A percentile compares a stretch with the other conserved stretches of the same genome.
Conservation (phyloP, 352 stramenopile genomes). For the Aphanomyces euteiches region DNA sequence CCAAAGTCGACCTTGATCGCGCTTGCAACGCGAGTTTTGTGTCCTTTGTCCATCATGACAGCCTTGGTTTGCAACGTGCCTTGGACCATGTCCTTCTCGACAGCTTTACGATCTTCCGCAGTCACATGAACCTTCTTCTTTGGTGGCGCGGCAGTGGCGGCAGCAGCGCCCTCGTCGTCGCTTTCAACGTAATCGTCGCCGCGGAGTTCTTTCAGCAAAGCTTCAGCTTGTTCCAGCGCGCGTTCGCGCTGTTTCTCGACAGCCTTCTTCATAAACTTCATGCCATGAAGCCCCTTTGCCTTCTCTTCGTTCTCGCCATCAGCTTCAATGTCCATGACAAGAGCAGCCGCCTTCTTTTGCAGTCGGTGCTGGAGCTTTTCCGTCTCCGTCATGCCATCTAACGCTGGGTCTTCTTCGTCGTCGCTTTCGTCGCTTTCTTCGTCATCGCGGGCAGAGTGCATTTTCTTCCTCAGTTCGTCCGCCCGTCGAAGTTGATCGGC, state of each 20-base stretch:
- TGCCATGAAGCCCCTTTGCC: constrained; percentile 87
- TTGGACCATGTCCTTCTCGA: constrained; percentile 51
- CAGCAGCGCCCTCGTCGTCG: constrained; percentile 41
- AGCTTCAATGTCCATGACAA: constrained; percentile 75
- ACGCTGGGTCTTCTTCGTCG: constrained; percentile 47
- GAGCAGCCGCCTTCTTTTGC: constrained; percentile 61
- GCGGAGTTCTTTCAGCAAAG: constrained; percentile 89
- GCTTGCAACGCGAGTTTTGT: constrained; percentile 58
- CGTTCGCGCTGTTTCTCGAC: constrained; percentile 92
- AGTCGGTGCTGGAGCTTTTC: constrained; percentile 59
- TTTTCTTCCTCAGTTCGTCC: constrained; percentile 93
- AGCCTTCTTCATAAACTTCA: constrained; percentile 99
- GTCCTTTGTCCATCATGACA: constrained; percentile 69
- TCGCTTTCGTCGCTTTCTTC: constrained; percentile 51
- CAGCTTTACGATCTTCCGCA: constrained; percentile 47
- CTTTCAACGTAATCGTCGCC: constrained; percentile 68
- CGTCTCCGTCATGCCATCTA: constrained; percentile 43
- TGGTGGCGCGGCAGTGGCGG: constrained; percentile 29
- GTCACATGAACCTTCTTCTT: constrained; percentile 51
- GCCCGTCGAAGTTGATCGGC: constrained; percentile 84
- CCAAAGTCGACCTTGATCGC: constrained; percentile 74
- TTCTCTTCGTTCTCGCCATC: constrained; percentile 41
- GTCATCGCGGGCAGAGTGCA: constrained; percentile 69
- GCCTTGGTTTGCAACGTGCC: constrained; percentile 53
- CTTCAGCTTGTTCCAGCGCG: constrained; percentile 88